Base-by-base conservation (phyloP, 805 yeast genomes). In the Saccharomycopsis fibuligera region DNA sequence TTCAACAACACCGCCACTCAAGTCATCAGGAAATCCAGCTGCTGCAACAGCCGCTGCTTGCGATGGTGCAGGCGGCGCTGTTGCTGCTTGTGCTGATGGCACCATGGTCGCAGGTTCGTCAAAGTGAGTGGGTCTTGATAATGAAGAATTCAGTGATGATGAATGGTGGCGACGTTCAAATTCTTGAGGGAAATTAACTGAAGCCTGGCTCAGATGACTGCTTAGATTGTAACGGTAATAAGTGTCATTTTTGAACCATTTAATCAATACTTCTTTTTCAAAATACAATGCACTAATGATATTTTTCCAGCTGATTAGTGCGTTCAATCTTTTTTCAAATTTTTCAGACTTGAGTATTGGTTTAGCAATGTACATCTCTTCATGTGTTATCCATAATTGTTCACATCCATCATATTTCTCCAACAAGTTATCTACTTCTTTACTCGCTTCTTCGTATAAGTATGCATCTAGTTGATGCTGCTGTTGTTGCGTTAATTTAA, bases 251-350 rank as follows among this genome's bases (percentile, higher is more conserved):
- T 35, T 46, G n/a, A 44, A 52, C 96, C 96, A 89, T 38, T 72
- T 64, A 53, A 76, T 74, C 53, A 93, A 66, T 4, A 82, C 73
- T 14, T 71, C 66, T 1, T 81, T 68, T 58, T 83, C 89, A 31
- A 78, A 65, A 41, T 75, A 73, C 19, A 90, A 78, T 1, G 88
- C 84, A 40, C 74, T 76, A 0, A 89, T 78, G 35, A 87, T 79
- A 5, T 88, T 78, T 24, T 76, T 71, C 96, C 97, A 91, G 0
- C 96, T 83, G 35, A 76, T 80, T 48, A 91, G 69, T 1, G 96
- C 91, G 49, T 85, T 89, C 2, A 87, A 66, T 30, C 86, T 72
- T 33, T 72, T 68, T 30, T 71, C 75, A 58, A 91, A 88, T 37
- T 76, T 85, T 2, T 74, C 75, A 2, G 79, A 69, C 3, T 78